A percentile compares a stretch with the other conserved stretches of the same genome.
phyloP scores from a whole-genome alignment of 1,139 yeast genomes.

The Saccharomycopsis hybrid region DNA sequence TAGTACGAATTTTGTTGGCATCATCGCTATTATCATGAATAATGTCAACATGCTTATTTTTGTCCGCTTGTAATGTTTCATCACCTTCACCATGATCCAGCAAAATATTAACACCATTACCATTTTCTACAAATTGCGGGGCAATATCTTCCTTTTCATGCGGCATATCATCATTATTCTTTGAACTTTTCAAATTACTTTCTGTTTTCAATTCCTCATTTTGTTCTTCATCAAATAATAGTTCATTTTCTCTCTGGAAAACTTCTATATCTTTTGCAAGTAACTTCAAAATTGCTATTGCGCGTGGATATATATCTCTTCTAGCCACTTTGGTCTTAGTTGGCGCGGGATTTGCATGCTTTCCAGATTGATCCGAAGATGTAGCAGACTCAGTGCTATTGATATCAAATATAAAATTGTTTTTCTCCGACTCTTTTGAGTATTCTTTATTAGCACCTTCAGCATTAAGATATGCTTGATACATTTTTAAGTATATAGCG shows the following conservation, averaged over 20 bases:
- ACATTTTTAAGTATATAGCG: constrained; percentile 51
- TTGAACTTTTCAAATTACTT: background rate
- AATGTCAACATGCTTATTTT: background rate
- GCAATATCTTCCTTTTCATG: no score
- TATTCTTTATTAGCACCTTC: no score
- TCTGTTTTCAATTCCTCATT: background rate
- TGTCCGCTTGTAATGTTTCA: background rate
- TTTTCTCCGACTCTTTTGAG: background rate
- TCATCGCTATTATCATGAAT: no score
- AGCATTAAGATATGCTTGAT: constrained; percentile 22
- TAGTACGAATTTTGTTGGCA: no score
- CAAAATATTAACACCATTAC: no score
- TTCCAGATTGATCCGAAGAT: constrained; percentile 17
- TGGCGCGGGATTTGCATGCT: constrained; percentile 2
- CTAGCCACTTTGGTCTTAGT: constrained; percentile 28
- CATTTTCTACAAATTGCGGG: no score
- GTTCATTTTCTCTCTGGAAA: constrained; percentile 10
- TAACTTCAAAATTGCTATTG: constrained; percentile 30
- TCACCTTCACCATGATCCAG: background rate
- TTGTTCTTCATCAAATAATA: constrained; percentile 7
- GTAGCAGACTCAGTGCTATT: constrained; percentile 3
- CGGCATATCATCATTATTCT: background rate
- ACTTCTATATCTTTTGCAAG: constrained; percentile 23
- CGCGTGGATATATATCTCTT: constrained; percentile 33
- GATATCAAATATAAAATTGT: constrained; percentile 1